Base-by-base conservation (phyloP, 306 rosid genomes). In the Rosa lucieae region DNA sequence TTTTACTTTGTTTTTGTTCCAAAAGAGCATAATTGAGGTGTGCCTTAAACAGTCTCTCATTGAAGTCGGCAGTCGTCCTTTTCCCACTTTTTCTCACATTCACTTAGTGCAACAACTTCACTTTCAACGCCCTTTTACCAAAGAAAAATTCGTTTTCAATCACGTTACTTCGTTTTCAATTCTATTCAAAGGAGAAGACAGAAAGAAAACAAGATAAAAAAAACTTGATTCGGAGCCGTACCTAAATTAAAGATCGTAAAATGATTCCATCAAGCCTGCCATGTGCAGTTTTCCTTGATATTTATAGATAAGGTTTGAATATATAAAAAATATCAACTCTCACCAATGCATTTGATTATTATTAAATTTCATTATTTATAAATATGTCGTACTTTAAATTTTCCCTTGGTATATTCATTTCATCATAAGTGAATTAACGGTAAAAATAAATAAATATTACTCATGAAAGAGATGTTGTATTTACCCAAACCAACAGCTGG, bases 11-110 rank as follows among this genome's bases (percentile, higher is more conserved):
- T 29, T 21, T 9, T 21, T 17, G 59, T 10, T 65, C 35, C 5
- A 52, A 73, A 67, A 67, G 42, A 39, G 72, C 53, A 26, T 52
- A 39, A 42, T 29, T 15, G 46, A 37, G 37, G 37, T 32, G 37
- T 32, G 37, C 37, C 37, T 32, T 9, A 0, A 55, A 82, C 17
- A 32, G 76, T 44, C 72, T 10, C 21, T 66, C 59, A 23, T 32
- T 32, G 37, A 32, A 75, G 80, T 82, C 79, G 53, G 82, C 67
- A 67, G 72, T 67, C 76, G 43, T 5, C 62, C 42, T 35, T n/a
- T 3, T 49, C 47, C 10, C 10, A 9, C 47, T 9, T 44, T 69
- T 44, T 1, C 48, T 18, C 8, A 0, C 18, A 21, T 52, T 17
- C 59, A 52, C 20, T 10, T 29, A 59, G 15, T 29, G 26, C 11